These are phyloP conservation scores for Ceratobasidium theobromae DNA, from an alignment of 1,284 basidiomycete species.

Conservation along the genomic window DNA sequence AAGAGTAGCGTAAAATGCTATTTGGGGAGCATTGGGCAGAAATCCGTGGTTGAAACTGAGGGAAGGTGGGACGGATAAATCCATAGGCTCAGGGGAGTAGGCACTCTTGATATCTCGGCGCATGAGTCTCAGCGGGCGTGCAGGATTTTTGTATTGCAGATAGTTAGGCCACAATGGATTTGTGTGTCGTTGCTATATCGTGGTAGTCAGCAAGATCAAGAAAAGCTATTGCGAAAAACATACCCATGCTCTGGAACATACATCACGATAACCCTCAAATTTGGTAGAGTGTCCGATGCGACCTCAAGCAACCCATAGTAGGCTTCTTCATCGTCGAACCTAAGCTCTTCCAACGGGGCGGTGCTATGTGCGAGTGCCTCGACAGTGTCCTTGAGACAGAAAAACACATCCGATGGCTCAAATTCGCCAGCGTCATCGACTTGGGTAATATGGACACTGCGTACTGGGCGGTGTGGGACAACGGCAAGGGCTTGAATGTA, in stretches of 20 bases:
- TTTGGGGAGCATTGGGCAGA: background rate
- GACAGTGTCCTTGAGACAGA: conserved; percentile 22
- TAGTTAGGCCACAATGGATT: conserved; percentile 9
- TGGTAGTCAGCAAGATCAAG: background rate
- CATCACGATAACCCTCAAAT: background rate
- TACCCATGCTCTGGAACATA: conserved; percentile 17
- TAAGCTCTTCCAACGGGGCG: conserved; percentile 2
- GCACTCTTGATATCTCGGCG: conserved; percentile 6
- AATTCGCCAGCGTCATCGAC: conserved; percentile 27
- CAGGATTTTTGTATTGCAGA: background rate
- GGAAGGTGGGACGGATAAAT: background rate
- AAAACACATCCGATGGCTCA: conserved; percentile 20
- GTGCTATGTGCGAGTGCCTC: conserved; percentile 9
- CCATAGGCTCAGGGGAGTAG: background rate
- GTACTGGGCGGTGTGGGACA: conserved; percentile 14
- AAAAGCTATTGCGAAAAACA: background rate
- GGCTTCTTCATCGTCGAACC: conserved; percentile 22
- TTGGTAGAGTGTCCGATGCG: conserved; percentile 1
- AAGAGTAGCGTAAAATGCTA: background rate
- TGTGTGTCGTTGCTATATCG: conserved; percentile 3
- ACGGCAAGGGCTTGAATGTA: conserved; percentile 24
- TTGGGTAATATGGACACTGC: conserved; percentile 16
- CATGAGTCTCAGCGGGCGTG: background rate
- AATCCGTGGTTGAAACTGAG: background rate
- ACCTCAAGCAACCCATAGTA: conserved; percentile 21